Conservation (phyloP, 2,329 filamentous ascomycete genomes). For the Diaporthe sp. region DNA sequence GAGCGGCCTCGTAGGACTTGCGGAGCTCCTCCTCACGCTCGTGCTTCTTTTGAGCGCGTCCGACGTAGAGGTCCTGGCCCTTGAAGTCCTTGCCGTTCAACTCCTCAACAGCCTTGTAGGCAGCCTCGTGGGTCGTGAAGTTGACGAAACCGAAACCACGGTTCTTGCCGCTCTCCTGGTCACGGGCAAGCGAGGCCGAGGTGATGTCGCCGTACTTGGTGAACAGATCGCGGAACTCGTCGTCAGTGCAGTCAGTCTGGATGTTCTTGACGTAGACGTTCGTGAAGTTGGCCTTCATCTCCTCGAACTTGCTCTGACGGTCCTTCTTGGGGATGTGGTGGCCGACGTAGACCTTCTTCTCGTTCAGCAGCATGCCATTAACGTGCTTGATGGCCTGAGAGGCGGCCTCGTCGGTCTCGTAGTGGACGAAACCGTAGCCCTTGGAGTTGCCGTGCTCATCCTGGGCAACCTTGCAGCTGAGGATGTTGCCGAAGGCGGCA, state of each 20-base stretch:
- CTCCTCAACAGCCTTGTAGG: constrained; percentile 87
- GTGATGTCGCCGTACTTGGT: constrained; percentile 95
- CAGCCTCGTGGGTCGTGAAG: constrained; percentile 92
- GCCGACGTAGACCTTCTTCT: constrained; percentile 99
- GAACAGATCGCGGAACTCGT: constrained; percentile 94
- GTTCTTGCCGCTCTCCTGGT: constrained; percentile 87
- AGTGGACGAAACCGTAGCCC: constrained; percentile 99
- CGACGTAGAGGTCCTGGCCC: constrained; percentile 96
- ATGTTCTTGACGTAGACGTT: constrained; percentile 99
- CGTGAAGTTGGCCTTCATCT: constrained; percentile 99
- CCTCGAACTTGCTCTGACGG: constrained; percentile 99
- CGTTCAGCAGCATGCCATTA: constrained; percentile 99
- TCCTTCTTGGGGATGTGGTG: constrained; percentile 99
- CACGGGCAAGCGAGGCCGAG: constrained; percentile 92
- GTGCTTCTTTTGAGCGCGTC: constrained; percentile 99
- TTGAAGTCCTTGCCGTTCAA: constrained; percentile 94
- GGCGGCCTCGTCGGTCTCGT: constrained; percentile 98
- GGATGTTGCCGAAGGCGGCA: constrained; percentile 97
- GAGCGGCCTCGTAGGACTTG: constrained; percentile 98
- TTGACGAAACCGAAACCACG: constrained; percentile 97
- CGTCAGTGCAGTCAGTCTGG: constrained; percentile 84
- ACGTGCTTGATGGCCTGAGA: constrained; percentile 99
- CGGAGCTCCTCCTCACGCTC: constrained; percentile 99
- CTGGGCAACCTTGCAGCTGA: constrained; percentile 99
- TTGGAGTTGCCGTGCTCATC: constrained; percentile 98